Base-by-base conservation (phyloP, 345 rosid genomes). In the Eucalyptus marginata region DNA sequence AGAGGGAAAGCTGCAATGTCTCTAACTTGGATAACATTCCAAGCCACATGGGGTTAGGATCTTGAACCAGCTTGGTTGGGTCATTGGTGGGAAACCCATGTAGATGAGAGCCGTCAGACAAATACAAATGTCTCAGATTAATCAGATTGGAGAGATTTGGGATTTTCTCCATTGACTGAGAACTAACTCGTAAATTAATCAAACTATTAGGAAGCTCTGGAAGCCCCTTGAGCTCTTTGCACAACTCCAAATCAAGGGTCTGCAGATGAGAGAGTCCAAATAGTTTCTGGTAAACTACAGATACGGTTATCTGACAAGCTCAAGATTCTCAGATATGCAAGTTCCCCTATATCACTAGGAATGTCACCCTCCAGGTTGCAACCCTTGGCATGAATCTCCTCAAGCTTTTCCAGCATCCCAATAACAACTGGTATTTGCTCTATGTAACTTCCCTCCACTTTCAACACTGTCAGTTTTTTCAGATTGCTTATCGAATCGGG, bases 381-480 rank as follows among this genome's bases (percentile, higher is more conserved):
- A 13, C 89, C 90, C 56, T 87, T 76, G 52, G 90, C 90, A 46
- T 89, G 89, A 7, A 89, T 56, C 89, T 89, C 90, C 89, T 89
- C 89, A 44, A 87, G 90, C 52, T 79, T 89, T 88, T 87, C 62
- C 29, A 89, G 81, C 89, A 89, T 87, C 89, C 90, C 90, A 84
- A 89, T 87, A 15, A 66, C 88, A 33, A 44, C 80, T 5, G 89
- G 90, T 14, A 89, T 87, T 51, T 58, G 80, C 22, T 87, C 87
- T 17, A 80, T 51, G 62, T 83, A 87, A 83, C 90, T 79, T 49
- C 90, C 87, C 51, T 87, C 83, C 76, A 89, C 89, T 84, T 36
- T 87, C 87, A 89, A 31, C 18, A 89, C 83, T 25, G 33, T 44
- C 86, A 89, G 36, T 76, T 87, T 89, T 51, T 62, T 87, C 50